These are phyloP conservation scores for Didymella pinodella DNA, from an alignment of 2,329 filamentous ascomycete species.

Conservation along the genomic window DNA sequence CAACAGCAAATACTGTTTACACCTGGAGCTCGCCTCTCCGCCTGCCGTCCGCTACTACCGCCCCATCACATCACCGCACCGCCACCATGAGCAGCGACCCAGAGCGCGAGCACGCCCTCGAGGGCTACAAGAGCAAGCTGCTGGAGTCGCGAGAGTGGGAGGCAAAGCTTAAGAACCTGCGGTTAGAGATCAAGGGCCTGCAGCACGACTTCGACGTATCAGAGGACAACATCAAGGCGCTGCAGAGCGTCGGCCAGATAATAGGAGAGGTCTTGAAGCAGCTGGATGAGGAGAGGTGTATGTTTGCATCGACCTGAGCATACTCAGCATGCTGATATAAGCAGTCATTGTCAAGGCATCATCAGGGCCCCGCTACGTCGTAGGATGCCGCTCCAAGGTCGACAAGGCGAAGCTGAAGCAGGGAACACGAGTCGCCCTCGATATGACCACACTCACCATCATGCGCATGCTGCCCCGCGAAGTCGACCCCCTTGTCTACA, in stretches of 20 bases:
- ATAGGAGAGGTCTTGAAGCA: slow-evolving; percentile 99
- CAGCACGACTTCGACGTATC: slow-evolving; percentile 96
- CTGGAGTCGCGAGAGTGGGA: slow-evolving; percentile 99
- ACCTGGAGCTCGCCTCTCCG: slow-evolving; percentile 22
- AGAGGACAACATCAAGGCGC: slow-evolving; percentile 98
- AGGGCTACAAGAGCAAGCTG: slow-evolving; percentile 62
- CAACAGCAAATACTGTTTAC: slow-evolving; percentile 3
- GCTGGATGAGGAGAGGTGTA: slow-evolving; percentile 97
- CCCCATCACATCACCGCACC: slow-evolving; percentile 14
- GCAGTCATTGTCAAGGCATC: slow-evolving; percentile 98
- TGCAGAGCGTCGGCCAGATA: slow-evolving; percentile 99
- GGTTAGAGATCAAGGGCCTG: slow-evolving; percentile 93
- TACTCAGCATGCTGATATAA: slow-evolving; percentile 19
- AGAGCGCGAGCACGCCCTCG: slow-evolving; percentile 61
- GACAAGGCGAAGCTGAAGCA: slow-evolving; percentile 98
- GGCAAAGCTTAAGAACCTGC: slow-evolving; percentile 91
- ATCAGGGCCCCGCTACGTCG: slow-evolving; percentile 95
- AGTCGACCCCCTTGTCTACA: slow-evolving; percentile 98
- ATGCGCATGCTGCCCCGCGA: slow-evolving; percentile 99
- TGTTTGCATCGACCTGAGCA: slow-evolving; percentile 48
- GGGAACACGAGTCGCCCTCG: slow-evolving; percentile 93
- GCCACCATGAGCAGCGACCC: slow-evolving; percentile 54
- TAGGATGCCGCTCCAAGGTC: slow-evolving; percentile 97
- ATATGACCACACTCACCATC: slow-evolving; percentile 99
- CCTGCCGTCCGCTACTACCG: slow-evolving; percentile 18